These are phyloP conservation scores for Sporothrix inflata DNA, from an alignment of 2,329 filamentous ascomycete species.

Conservation along the genomic window DNA sequence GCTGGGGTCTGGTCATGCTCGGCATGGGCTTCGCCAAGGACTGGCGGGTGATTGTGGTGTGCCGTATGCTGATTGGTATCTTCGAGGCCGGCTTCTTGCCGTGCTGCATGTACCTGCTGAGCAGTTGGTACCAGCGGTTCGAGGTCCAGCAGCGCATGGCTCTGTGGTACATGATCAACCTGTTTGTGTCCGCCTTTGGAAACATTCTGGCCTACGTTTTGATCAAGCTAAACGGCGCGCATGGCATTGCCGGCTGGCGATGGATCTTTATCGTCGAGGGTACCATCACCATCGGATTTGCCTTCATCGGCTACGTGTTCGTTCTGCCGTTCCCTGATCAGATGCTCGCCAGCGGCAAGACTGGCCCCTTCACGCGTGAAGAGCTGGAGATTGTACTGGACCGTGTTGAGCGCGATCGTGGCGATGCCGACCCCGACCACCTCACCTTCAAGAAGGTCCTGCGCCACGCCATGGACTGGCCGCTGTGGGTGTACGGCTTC, in stretches of 20 bases:
- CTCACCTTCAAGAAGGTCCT: constrained; percentile 56
- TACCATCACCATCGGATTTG: neutral
- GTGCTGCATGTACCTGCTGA: constrained; percentile 61
- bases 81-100: constrained; percentile 61
- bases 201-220: constrained; percentile 37
- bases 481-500: constrained; percentile 64
- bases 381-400: neutral
- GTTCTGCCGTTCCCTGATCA: constrained; percentile 1
- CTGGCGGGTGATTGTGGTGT: constrained; percentile 31
- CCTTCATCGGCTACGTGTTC: neutral
- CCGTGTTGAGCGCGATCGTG: constrained; percentile 42
- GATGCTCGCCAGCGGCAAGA: neutral
- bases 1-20: constrained; percentile 38
- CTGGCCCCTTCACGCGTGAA: neutral
- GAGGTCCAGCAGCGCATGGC: constrained; percentile 64
- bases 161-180: constrained; percentile 40
- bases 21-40: constrained; percentile 33
- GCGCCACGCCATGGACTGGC: constrained; percentile 52
- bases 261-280: constrained; percentile 4
- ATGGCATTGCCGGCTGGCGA: constrained; percentile 50
- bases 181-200: constrained; percentile 39
- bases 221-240: constrained; percentile 48
- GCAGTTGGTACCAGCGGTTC: constrained; percentile 67
- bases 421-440: constrained; percentile 57
- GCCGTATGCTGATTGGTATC: constrained; percentile 53